Evolutionary conservation across 306 rosid genomes (phyloP).

Genomic region (Prunus fruticosa): DNA sequence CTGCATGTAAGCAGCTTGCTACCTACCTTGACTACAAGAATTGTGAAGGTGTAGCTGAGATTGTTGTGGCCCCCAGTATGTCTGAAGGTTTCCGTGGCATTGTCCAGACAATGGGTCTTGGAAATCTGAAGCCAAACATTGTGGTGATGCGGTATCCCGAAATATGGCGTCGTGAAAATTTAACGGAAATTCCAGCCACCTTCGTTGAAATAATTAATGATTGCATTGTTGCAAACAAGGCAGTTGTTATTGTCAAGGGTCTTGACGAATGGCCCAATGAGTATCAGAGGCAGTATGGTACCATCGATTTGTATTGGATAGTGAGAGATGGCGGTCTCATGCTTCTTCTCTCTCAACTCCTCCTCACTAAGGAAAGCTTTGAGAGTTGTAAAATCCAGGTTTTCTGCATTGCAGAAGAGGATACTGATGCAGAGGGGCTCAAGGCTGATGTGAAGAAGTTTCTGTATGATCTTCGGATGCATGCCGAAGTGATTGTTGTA

Average conservation of each 20-base stretch:
- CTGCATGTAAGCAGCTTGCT: conserved; percentile 88
- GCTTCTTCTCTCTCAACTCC: conserved; percentile 97
- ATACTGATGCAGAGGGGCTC: conserved; percentile 81
- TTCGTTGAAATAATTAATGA: conserved; percentile 89
- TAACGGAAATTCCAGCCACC: conserved; percentile 86
- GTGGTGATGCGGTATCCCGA: conserved; percentile 98
- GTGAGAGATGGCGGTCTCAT: conserved; percentile 98
- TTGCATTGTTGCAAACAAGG: conserved; percentile 97
- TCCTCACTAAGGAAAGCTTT: conserved; percentile 87
- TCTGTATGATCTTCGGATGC: conserved; percentile 96
- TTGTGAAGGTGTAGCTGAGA: conserved; percentile 99
- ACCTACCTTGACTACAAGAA: conserved; percentile 93
- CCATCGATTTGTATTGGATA: conserved; percentile 96
- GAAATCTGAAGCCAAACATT: conserved; percentile 97
- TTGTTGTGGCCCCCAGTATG: conserved; percentile 95
- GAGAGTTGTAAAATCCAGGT: conserved; percentile 99
- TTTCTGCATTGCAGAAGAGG: conserved; percentile 97
- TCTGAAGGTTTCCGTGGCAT: conserved; percentile 94
- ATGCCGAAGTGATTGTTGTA: conserved; percentile 91
- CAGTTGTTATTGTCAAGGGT: conserved; percentile 95
- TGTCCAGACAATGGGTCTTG: conserved; percentile 98
- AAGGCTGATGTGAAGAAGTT: conserved; percentile 96
- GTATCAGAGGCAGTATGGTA: conserved; percentile 94
- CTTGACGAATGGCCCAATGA: conserved; percentile 98
- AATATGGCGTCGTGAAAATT: conserved; percentile 97